Evolutionary conservation across 2,329 filamentous ascomycete species (phyloP), one percentile per base, ranked within the genome.

Genomic region (Fusarium sp.): DNA sequence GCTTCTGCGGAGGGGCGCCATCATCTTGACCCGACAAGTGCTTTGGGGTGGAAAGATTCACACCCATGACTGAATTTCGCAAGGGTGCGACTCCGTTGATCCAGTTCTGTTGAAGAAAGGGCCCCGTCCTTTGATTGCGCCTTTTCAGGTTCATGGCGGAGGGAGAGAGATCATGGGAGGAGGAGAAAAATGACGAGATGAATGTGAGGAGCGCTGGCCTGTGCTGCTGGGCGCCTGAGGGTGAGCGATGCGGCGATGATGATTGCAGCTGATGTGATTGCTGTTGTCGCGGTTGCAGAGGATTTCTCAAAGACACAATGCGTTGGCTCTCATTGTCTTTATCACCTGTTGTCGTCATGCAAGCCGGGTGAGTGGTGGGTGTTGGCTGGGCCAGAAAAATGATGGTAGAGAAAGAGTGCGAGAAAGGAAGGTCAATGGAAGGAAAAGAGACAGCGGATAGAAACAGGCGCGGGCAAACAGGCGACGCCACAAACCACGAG

Each of bases 21-120:
- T 83, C 79, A 50, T 84, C 82, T 65, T 84, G 84, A 56, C 81
- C 78, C 45, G 69, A 66, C 60, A 77, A 80, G 69, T 84, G 82
- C 56, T 78, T 79, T 7, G 73, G 76, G 41, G 76, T 72, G 50
- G 77, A 79, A 58, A 78, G 69, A 20, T 45, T 68, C 39, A 64
- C 73, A 54, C 86, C 86, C 85, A 88, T 87, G 68, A 80, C 78
- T 65, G 80, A 76, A 52, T 79, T 77, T 77, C 86, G 84, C 75
- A 82, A 82, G 69, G 84, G 82, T 68, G 85, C 85, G 78, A 88
- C 81, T 57, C 84, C 85, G 71, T 82, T 84, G 72, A 86, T 83
- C 87, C 86, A 89, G 78, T 87, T 88, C 79, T 88, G 86, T 75
- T 88, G 86, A 69, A 90, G 85, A 80, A 88, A 90, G 69, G 88